Base-by-base conservation (phyloP, 2,329 filamentous ascomycete genomes). In the Mycogone perniciosa region DNA sequence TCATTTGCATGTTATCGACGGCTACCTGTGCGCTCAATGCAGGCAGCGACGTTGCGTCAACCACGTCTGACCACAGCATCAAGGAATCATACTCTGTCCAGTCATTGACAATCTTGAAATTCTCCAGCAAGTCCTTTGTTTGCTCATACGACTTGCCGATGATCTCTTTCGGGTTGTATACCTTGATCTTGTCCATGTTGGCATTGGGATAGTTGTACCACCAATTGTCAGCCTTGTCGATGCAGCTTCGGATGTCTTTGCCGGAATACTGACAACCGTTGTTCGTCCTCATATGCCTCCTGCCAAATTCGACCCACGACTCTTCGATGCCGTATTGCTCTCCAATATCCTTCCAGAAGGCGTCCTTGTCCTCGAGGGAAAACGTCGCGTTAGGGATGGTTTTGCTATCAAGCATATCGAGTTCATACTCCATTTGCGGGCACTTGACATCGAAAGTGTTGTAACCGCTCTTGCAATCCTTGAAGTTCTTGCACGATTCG, bases 1-100 rank as follows among this genome's bases (percentile, higher is more conserved):
- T 55, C 30, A 58, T 47, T 30, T 58, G 44, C 60, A 67, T 67
- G 44, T 46, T 56, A 7, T 56, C 52, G 5, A 64, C 46, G 10
- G 62, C 63, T 13, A 56, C 33, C 20, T 40, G 30, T 39, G 62
- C 46, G 46, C 57, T 56, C 43, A 58, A 57, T 4, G 60, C 56
- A 2, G 60, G 61, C 48, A 62, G 37, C n/a, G 40, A 27, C 7
- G 39, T 31, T n/a, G 50, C 53, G 35, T 57, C 51, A n/a, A 50
- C 47, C 27, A 52, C 5, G 45, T 57, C 55, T 2, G 46, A 20
- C 52, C 31, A 44, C 13, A 27, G 11, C 4, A 44, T 27, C 13
- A 39, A 29, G 20, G 31, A 29, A 31, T 47, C 48, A 20, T 6
- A 38, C 29, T 37, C 5, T 9, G 40, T 30, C 41, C 29, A 46